Conservation (phyloP, 176 grass and related monocot genomes). For the Oryza meridionalis region DNA sequence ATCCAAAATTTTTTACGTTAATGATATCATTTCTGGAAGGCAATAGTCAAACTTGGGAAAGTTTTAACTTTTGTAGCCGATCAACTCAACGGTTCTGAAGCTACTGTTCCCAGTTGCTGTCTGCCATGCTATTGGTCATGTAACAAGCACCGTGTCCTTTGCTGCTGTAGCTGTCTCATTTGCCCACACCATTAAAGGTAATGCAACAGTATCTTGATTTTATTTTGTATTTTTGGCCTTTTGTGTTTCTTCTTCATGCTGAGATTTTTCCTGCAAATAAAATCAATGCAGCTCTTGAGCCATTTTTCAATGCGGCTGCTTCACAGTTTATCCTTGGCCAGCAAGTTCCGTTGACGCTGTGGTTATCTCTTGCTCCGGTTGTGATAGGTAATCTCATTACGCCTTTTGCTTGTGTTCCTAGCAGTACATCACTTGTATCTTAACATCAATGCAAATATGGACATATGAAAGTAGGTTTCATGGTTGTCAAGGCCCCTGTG, state of each 20-base stretch:
- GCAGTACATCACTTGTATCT: conserved; percentile 11
- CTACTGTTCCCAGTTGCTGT: conserved; percentile 79
- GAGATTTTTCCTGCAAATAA: conserved; percentile 32
- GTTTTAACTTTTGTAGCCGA: conserved; percentile 64
- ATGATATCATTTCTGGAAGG: conserved; percentile 23
- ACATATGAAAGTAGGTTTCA: not conserved
- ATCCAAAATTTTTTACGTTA: conserved; percentile 1
- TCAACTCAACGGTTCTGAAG: conserved; percentile 81
- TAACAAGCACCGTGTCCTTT: conserved; percentile 95
- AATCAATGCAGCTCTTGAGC: conserved; percentile 76
- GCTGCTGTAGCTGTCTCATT: conserved; percentile 95
- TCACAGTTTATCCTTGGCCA: conserved; percentile 95
- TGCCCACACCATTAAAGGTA: conserved; percentile 92
- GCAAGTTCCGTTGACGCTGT: conserved; percentile 66
- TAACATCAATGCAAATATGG: not conserved
- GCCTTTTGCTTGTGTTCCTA: conserved; percentile 30
- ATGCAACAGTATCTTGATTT: conserved; percentile 33
- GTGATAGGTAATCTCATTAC: conserved; percentile 69
- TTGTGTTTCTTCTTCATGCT: conserved; percentile 14
- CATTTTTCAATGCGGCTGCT: conserved; percentile 90
- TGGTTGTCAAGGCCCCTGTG: not conserved
- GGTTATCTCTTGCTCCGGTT: conserved; percentile 90
- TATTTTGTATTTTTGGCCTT: not conserved
- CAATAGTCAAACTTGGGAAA: conserved; percentile 13
- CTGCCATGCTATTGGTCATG: conserved; percentile 91